phyloP scores from a whole-genome alignment of 106 monocot genomes.

The Posidonia australis region DNA sequence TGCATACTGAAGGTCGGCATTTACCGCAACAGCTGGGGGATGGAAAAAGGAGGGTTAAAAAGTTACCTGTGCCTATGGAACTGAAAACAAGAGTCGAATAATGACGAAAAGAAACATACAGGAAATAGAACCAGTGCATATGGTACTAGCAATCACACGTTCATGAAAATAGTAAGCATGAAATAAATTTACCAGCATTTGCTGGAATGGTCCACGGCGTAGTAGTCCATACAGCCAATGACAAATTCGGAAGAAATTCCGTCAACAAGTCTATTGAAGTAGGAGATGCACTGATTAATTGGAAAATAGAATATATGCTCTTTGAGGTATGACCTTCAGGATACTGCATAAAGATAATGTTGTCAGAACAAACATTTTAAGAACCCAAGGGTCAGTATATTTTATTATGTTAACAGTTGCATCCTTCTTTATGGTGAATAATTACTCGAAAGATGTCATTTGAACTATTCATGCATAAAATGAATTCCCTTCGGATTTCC shows the following conservation, averaged over 20 bases:
- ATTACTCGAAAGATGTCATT: no score
- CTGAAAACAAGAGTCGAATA: no score
- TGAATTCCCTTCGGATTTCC: no score
- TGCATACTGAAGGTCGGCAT: conserved; percentile 61
- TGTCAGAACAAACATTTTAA: not conserved
- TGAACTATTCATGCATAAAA: no score
- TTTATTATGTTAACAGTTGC: no score
- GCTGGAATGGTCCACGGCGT: conserved; percentile 99
- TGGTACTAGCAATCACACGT: no score
- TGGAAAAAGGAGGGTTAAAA: conserved; percentile 1
- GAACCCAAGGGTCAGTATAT: not conserved
- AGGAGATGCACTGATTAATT: conserved; percentile 39
- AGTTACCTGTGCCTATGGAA: not conserved
- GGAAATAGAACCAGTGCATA: not conserved
- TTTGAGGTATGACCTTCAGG: conserved; percentile 79
- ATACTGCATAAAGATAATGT: conserved; percentile 46
- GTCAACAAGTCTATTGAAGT: conserved; percentile 32
- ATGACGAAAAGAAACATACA: not conserved
- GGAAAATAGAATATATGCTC: conserved; percentile 84
- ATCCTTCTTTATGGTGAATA: no score
- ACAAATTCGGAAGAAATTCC: conserved; percentile 69
- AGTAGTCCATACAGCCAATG: conserved; percentile 93
- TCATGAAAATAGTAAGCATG: not conserved
- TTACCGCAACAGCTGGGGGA: conserved; percentile 89
- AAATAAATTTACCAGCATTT: conserved; percentile 54